Conservation (phyloP, 129 eudicot species). For the Dittrichia graveolens region DNA sequence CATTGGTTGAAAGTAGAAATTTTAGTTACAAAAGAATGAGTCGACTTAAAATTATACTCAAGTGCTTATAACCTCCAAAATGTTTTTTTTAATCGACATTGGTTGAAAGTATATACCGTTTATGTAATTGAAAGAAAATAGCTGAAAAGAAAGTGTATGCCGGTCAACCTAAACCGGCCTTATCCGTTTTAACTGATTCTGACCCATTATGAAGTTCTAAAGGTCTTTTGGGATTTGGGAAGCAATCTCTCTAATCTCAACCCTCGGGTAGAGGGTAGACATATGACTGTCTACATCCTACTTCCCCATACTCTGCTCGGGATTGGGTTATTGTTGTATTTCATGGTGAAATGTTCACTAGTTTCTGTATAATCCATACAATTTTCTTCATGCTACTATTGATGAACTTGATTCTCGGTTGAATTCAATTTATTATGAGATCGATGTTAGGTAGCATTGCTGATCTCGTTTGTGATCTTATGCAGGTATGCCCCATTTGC, state of each 20-base stretch:
- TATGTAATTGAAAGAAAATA: not conserved
- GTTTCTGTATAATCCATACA: not conserved
- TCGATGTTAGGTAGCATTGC: not conserved
- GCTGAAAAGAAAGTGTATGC: not conserved
- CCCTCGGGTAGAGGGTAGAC: no score
- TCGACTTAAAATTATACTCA: not conserved
- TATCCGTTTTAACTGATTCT: not conserved
- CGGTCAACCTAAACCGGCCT: not conserved
- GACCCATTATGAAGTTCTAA: not conserved
- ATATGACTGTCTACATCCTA: no score
- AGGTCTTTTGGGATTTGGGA: no score
- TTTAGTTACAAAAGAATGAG: not conserved
- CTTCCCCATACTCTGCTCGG: no score
- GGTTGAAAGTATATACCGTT: no score
- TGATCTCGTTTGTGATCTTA: conserved; percentile 19
- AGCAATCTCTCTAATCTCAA: no score
- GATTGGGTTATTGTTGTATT: no score
- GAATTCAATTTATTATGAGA: not conserved
- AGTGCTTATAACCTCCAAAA: conserved; percentile 2
- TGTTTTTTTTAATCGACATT: no score
- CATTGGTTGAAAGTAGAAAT: not conserved
- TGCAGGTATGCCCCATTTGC: conserved; percentile 94
- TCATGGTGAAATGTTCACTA: not conserved
- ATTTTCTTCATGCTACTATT: not conserved
- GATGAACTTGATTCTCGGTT: conserved; percentile 14